Conservation (phyloP, 1,284 basidiomycete species). For the Tranzscheliella williamsii region DNA sequence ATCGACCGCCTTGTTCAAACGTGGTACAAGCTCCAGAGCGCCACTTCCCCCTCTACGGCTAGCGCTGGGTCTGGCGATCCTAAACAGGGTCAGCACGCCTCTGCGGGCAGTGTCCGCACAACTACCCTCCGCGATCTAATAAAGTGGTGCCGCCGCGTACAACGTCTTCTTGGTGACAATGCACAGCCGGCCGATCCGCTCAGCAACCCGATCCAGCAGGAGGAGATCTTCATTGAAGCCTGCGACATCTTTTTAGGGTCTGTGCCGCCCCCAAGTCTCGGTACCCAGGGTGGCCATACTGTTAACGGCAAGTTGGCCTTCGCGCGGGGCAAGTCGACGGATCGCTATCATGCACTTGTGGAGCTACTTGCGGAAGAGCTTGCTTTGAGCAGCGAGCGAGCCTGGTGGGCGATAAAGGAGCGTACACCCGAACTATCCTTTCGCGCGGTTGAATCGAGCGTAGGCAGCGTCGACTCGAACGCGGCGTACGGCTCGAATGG, state of each 20-base stretch:
- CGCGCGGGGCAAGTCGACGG: slow-evolving; percentile 21
- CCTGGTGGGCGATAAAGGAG: slow-evolving; percentile 41
- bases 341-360: slow-evolving; percentile 33
- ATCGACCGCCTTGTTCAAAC: slow-evolving; percentile 40
- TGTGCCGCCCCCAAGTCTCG: slow-evolving; percentile 18
- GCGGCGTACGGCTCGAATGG: neutral
- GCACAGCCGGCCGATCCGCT: slow-evolving; percentile 26
- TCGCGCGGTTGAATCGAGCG: slow-evolving; percentile 3
- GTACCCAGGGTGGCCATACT: neutral
- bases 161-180: slow-evolving; percentile 63
- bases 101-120: slow-evolving; percentile 25
- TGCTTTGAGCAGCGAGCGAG: slow-evolving; percentile 47
- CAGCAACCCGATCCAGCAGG: slow-evolving; percentile 77
- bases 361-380: slow-evolving; percentile 42
- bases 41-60: slow-evolving; percentile 13
- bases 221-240: slow-evolving; percentile 87
- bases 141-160: slow-evolving; percentile 80
- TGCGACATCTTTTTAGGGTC: slow-evolving; percentile 90
- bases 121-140: slow-evolving; percentile 80
- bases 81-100: slow-evolving; percentile 2
- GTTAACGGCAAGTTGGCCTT: neutral
- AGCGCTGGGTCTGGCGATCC: neutral
- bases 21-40: slow-evolving; percentile 42
- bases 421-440: slow-evolving; percentile 49
- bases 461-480: neutral